These are phyloP conservation scores for Pittosporum tobira DNA, from an alignment of 129 eudicot genomes.

Conservation along the genomic window DNA sequence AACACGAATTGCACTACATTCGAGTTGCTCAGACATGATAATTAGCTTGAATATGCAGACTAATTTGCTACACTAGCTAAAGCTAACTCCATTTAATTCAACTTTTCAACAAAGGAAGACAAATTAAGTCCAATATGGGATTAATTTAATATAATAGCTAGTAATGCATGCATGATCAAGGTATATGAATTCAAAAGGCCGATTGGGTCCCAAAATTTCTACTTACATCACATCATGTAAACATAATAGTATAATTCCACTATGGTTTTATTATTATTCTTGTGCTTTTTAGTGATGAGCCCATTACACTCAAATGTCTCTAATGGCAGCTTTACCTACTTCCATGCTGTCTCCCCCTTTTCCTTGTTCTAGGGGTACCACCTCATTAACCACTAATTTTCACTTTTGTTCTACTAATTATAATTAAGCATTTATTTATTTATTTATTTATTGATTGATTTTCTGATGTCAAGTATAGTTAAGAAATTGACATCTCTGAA, in stretches of 20 bases:
- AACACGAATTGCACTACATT: too few relatives aligned
- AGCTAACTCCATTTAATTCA: background rate
- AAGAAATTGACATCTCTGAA: slow-evolving; percentile 30
- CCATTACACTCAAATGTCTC: slow-evolving; percentile 4
- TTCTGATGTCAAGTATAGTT: slow-evolving; percentile 13
- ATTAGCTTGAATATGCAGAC: background rate
- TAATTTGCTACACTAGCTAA: background rate
- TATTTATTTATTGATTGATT: too few relatives aligned
- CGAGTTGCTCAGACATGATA: too few relatives aligned
- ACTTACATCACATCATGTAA: slow-evolving; percentile 13
- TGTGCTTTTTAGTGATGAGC: background rate
- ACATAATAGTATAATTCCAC: background rate
- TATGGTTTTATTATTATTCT: background rate
- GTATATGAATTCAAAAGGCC: slow-evolving; percentile 1
- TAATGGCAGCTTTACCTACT: slow-evolving; percentile 10
- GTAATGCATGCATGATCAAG: background rate
- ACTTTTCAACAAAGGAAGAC: slow-evolving; percentile 5
- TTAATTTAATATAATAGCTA: background rate
- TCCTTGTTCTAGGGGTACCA: slow-evolving; percentile 1
- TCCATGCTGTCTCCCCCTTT: background rate
- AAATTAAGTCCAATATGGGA: slow-evolving; percentile 7
- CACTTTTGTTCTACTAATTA: background rate
- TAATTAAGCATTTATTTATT: background rate
- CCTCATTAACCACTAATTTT: slow-evolving; percentile 15
- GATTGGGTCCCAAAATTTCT: background rate